Conservation (phyloP, 208 protist genomes). For the Crithidia brevicula region DNA sequence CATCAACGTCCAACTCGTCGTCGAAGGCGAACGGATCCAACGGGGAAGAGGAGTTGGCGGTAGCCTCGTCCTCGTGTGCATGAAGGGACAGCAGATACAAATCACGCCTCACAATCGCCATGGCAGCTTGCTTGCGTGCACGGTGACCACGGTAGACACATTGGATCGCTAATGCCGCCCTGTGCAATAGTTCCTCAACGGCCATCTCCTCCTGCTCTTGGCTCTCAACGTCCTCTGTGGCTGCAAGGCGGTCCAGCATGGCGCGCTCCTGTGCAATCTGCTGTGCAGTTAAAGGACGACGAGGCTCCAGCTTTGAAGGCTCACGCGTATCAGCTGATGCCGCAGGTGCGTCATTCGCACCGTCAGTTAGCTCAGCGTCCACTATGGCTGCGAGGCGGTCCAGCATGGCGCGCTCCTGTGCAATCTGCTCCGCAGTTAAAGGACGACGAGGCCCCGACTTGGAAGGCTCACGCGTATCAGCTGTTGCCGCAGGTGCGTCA, state of each 20-base stretch:
- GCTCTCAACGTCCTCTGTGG: background rate
- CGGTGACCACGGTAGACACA: constrained; percentile 50
- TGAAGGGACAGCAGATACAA: constrained; percentile 26
- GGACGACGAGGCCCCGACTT: background rate
- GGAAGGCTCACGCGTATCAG: background rate
- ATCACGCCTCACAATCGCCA: constrained; percentile 27
- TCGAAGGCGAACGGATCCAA: background rate
- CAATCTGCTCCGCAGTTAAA: constrained; percentile 8
- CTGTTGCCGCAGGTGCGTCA: background rate
- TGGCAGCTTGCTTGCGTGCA: constrained; percentile 35
- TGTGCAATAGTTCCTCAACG: constrained; percentile 39
- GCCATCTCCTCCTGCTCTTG: constrained; percentile 31
- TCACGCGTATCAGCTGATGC: no score
- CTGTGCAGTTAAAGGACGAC: background rate
- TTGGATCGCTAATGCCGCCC: constrained; percentile 51
- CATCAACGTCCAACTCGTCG: background rate
- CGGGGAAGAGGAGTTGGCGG: background rate
- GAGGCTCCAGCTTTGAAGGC: background rate
- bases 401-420: background rate
- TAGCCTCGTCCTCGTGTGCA: constrained; percentile 12
- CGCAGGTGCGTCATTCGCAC: no score
- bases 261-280: background rate
- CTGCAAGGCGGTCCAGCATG: constrained; percentile 7
- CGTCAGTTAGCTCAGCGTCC: no score
- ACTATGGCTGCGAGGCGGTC: constrained; percentile 4